phyloP scores from a whole-genome alignment of 495 filamentous ascomycete genomes.

The Cairneyella variabilis region DNA sequence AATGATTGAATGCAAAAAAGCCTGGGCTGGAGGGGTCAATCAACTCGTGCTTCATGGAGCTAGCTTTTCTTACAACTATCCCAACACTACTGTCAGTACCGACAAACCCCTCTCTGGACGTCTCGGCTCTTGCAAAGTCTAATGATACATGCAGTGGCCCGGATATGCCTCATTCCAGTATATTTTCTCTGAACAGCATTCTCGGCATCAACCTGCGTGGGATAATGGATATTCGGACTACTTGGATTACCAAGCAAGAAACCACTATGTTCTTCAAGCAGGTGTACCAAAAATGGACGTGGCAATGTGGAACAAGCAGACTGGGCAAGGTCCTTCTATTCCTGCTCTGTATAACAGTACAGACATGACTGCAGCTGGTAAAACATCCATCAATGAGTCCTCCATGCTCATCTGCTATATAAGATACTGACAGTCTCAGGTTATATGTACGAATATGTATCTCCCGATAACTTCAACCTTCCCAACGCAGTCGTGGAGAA shows the following conservation, averaged over 20 bases:
- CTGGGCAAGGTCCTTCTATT: too few species aligned
- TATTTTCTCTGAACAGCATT: neutral
- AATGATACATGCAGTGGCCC: too few species aligned
- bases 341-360: too few species aligned
- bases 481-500: neutral
- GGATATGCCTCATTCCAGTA: neutral
- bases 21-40: conserved; percentile 31
- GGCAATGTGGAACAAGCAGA: too few species aligned
- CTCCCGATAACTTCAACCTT: neutral
- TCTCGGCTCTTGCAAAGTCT: too few species aligned
- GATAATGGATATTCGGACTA: neutral
- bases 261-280: neutral
- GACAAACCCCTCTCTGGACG: too few species aligned
- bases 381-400: too few species aligned
- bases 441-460: neutral
- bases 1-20: conserved; percentile 29
- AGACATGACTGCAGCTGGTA: too few species aligned
- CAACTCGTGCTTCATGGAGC: neutral
- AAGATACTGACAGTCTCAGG: too few species aligned
- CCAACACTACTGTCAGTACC: neutral
- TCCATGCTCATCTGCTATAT: too few species aligned
- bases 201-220: neutral
- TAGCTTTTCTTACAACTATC: neutral
- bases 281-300: neutral
- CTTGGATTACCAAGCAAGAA: neutral